phyloP scores from a whole-genome alignment of 1,139 yeast genomes.

The Blastobotrys apis region DNA sequence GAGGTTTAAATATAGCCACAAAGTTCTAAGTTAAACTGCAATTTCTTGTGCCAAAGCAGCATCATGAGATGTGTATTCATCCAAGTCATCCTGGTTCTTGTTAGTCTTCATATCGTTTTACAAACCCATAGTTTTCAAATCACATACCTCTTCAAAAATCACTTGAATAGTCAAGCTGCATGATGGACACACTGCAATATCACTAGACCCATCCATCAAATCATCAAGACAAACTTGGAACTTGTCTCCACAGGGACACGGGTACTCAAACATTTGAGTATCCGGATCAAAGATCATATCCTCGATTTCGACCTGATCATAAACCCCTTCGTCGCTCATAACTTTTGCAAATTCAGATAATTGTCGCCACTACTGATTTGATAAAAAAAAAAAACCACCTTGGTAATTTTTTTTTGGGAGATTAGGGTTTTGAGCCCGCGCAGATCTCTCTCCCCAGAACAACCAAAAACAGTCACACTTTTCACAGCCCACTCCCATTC shows the following conservation, averaged over 20 bases:
- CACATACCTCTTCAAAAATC: conserved; percentile 55
- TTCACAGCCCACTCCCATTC: not conserved
- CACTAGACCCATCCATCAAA: conserved; percentile 79
- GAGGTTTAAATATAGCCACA: too few species aligned
- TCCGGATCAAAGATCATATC: conserved; percentile 87
- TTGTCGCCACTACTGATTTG: not conserved
- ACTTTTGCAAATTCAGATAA: not conserved
- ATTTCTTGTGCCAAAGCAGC: conserved; percentile 1
- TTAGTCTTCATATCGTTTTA: too few species aligned
- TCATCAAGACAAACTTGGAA: conserved; percentile 87
- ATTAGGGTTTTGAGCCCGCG: not conserved
- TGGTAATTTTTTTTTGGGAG: not conserved
- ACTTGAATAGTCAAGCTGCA: conserved; percentile 93
- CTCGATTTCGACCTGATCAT: conserved; percentile 95
- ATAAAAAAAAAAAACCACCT: not conserved
- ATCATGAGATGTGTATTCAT: not conserved
- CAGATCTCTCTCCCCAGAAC: not conserved
- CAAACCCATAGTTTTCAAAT: too few species aligned
- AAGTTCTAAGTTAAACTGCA: too few species aligned
- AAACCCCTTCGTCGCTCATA: conserved; percentile 29
- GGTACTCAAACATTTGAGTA: conserved; percentile 80
- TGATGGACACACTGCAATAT: conserved; percentile 93
- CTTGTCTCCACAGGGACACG: conserved; percentile 97
- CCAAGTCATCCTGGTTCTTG: conserved; percentile 5
- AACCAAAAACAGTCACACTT: not conserved